Evolutionary conservation across 176 grass and related monocot genomes (phyloP).

Genomic region (Ananas comosus): DNA sequence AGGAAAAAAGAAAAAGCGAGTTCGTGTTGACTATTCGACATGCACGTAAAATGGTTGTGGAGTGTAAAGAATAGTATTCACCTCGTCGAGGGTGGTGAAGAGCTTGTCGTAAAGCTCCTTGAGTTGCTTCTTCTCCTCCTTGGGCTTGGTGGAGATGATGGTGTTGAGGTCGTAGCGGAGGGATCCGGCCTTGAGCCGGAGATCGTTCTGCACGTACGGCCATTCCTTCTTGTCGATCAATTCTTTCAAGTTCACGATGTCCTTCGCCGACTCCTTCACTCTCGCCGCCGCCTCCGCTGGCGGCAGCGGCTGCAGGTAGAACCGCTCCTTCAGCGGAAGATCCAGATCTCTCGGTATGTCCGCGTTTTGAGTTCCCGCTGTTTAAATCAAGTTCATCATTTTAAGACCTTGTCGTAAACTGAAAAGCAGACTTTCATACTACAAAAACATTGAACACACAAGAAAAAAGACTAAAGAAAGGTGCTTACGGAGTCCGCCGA

Average conservation of each 20-base stretch:
- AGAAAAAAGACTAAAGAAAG: neutral
- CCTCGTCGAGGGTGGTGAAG: constrained; percentile 59
- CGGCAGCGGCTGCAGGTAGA: constrained; percentile 1
- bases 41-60: neutral
- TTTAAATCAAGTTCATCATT: neutral
- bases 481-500: constrained; percentile 80
- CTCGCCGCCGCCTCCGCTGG: neutral
- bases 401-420: too few relatives aligned
- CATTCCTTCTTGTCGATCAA: constrained; percentile 90
- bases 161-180: constrained; percentile 89
- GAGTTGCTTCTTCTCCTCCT: constrained; percentile 84
- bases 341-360: neutral
- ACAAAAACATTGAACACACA: neutral
- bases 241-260: neutral
- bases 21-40: neutral
- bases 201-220: constrained; percentile 80
- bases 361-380: neutral
- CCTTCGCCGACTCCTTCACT: constrained; percentile 1
- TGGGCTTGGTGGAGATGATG: constrained; percentile 68
- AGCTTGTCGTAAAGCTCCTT: constrained; percentile 63
- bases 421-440: neutral
- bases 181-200: constrained; percentile 59
- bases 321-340: neutral
- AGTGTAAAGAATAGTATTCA: constrained; percentile 10
- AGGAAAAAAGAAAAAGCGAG: neutral